phyloP scores from a whole-genome alignment of 495 filamentous ascomycete genomes.

The Pyrenula aspistea region DNA sequence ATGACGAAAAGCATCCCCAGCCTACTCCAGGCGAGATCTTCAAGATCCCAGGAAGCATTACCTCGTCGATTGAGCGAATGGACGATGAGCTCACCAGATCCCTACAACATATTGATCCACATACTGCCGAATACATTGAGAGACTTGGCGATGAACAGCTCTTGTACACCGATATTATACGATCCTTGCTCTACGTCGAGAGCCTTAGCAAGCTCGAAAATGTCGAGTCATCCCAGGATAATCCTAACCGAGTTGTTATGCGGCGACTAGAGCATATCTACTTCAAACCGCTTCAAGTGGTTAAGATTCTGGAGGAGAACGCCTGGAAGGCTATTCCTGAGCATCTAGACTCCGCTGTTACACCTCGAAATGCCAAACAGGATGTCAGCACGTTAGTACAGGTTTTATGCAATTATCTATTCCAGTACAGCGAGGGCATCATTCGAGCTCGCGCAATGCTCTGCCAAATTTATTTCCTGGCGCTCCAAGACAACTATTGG shows the following conservation, averaged over 20 bases:
- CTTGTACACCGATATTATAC: conserved; percentile 86
- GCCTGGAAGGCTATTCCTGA: conserved; percentile 75
- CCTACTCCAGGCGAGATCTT: conserved; percentile 60
- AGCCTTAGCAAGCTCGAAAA: conserved; percentile 55
- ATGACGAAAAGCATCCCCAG: conserved; percentile 83
- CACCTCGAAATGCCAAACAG: conserved; percentile 47
- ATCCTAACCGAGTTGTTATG: conserved; percentile 82
- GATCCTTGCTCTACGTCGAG: conserved; percentile 78
- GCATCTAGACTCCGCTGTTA: conserved; percentile 64
- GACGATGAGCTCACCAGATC: conserved; percentile 97
- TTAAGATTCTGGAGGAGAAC: conserved; percentile 82
- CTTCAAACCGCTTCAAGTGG: conserved; percentile 95
- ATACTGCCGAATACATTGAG: conserved; percentile 98
- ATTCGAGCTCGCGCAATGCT: conserved; percentile 94
- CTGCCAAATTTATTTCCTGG: conserved; percentile 96
- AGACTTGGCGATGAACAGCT: conserved; percentile 79
- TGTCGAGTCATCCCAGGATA: conserved; percentile 67
- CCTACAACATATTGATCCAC: conserved; percentile 91
- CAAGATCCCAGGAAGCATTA: conserved; percentile 83
- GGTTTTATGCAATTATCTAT: conserved; percentile 87
- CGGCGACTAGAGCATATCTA: conserved; percentile 92
- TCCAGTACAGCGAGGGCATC: conserved; percentile 85
- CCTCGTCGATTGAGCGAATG: conserved; percentile 88
- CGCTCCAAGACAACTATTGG: conserved; percentile 95
- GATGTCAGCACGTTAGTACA: conserved; percentile 70